Base-by-base conservation (phyloP, 306 rosid species). In the Macrotyloma uniflorum region DNA sequence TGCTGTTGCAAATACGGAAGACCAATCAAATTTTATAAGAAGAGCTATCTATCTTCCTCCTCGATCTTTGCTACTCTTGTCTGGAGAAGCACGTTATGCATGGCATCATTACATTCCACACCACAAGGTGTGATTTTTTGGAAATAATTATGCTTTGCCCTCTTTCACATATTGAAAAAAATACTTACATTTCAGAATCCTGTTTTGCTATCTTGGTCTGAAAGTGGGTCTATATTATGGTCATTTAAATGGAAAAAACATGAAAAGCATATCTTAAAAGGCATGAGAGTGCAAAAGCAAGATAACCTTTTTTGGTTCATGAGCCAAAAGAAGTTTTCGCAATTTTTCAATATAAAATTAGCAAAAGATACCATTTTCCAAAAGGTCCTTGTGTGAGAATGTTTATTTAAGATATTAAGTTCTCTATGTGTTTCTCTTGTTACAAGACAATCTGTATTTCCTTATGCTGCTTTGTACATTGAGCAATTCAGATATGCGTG, bases 91-190 rank as follows among this genome's bases (percentile, higher is more conserved):
- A 53, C 93, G 97, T 20, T 91, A 90, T 77, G 98, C 92, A 15
- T 93, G 98, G 98, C 87, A 93, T 79, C 97, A 91, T 84, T 91
- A 91, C 87, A 94, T 94, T 77, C 97, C 93, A 23, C 96, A 94
- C 81, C 96, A 90, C 81, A 94, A 91, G 98, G 98, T 93, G 22
- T 58, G 53, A 53, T 35, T 40, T 38, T 32, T 61, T 6, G 33
- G 76, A 68, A 45, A 35, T 51, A 28, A 49, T 63, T 43, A 58
- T 67, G 43, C 40, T 24, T 50, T 43, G 30, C 53, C 14, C 18
- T 33, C 50, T 36, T 55, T 55, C 16, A 36, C 45, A 32, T 63
- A 30, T 12, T 49, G 73, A 68, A 62, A 49, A 66, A 59, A 32
- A 13, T 68, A 47, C 59, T 26, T 53, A 53, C 40, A 28, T 26